A percentile compares a stretch with the other conserved stretches of the same genome.
Evolutionary conservation across 495 filamentous ascomycete genomes (phyloP).

Genomic region (Daldinia grandis): DNA sequence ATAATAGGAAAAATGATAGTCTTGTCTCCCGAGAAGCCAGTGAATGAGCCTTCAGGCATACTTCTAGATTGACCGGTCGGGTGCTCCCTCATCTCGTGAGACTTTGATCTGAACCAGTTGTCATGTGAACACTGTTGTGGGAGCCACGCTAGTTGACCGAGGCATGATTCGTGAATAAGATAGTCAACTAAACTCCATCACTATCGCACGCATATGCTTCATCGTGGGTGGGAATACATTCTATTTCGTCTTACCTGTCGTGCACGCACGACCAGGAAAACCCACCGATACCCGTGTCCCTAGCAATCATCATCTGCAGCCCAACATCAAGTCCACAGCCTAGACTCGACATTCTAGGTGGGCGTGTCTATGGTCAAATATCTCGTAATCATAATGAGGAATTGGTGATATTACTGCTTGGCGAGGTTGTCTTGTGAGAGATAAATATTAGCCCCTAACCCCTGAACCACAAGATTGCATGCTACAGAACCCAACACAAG

Average conservation of each 20-base stretch:
- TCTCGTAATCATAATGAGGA: not conserved
- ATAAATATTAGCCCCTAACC: constrained; percentile 9
- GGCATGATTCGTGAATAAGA: not conserved
- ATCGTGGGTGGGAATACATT: not conserved
- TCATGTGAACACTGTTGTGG: constrained; percentile 8
- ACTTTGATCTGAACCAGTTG: constrained; percentile 2
- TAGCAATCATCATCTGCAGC: not conserved
- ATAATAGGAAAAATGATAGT: not conserved
- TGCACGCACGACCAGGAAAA: not conserved
- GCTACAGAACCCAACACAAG: not conserved
- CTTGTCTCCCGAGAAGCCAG: not conserved
- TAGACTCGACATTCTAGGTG: not conserved
- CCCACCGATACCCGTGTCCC: constrained; percentile 13
- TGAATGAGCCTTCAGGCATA: not conserved
- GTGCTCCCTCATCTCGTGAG: constrained; percentile 13
- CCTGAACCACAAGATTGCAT: not conserved
- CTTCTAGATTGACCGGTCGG: not conserved
- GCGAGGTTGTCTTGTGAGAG: constrained; percentile 17
- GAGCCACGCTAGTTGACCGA: not conserved
- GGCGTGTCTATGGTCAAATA: not conserved
- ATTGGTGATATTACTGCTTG: not conserved
- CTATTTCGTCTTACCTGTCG: not conserved
- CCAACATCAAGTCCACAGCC: constrained; percentile 1
- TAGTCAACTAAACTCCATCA: not conserved
- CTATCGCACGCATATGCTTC: not conserved